Percentiles rank a stretch among this genome's conserved stretches.
These are phyloP conservation scores for Sphagnum contortum DNA, from an alignment of 225 moss, liverwort and hornwort species.

Conservation along the genomic window DNA sequence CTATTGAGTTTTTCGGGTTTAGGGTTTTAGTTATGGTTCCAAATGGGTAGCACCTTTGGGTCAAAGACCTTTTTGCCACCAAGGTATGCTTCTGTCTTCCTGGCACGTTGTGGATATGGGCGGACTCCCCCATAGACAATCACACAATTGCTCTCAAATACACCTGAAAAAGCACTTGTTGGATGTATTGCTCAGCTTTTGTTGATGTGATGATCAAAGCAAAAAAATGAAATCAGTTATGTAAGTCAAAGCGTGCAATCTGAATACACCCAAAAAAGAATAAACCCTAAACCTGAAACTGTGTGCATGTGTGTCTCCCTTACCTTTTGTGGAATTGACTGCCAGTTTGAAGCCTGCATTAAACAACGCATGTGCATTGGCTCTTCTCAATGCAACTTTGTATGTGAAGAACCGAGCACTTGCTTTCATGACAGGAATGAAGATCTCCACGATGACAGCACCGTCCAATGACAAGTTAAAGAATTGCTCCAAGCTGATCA, in stretches of 20 bases:
- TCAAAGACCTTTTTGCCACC: conserved; percentile 44
- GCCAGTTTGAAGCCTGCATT: conserved; percentile 74
- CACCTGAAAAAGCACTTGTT: conserved; percentile 18
- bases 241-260: too few relatives aligned
- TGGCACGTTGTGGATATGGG: conserved; percentile 60
- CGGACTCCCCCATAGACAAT: conserved; percentile 81
- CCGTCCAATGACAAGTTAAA: conserved; percentile 45
- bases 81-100: conserved; percentile 57
- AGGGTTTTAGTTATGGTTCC: too few relatives aligned
- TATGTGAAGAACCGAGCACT: conserved; percentile 35
- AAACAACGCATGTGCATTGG: conserved; percentile 65
- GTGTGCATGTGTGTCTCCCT: too few relatives aligned
- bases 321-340: conserved; percentile 44
- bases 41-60: conserved; percentile 21
- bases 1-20: too few relatives aligned
- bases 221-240: too few relatives aligned
- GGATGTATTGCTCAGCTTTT: too few relatives aligned
- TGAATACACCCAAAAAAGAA: too few relatives aligned
- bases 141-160: conserved; percentile 39
- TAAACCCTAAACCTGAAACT: too few relatives aligned
- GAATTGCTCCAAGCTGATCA: conserved; percentile 42
- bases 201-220: too few relatives aligned
- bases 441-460: conserved; percentile 56
- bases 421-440: conserved; percentile 27
- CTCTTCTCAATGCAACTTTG: conserved; percentile 69